Percentiles rank a stretch among this genome's conserved stretches.
phyloP scores from a whole-genome alignment of 2,329 filamentous ascomycete species.

The Ceratocystis albifundus region DNA sequence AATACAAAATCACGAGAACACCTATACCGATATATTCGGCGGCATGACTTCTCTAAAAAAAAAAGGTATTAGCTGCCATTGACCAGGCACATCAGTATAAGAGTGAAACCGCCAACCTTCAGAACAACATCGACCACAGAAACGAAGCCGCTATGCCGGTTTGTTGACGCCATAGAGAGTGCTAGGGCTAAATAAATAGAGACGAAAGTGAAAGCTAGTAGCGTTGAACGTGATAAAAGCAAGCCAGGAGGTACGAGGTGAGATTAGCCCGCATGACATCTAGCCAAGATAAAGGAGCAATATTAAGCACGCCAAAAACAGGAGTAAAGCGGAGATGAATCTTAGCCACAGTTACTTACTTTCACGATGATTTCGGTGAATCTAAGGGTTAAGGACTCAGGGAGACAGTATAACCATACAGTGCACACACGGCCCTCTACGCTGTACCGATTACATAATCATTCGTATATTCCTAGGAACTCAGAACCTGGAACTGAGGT shows the following conservation, averaged over 20 bases:
- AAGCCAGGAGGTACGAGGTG: no score
- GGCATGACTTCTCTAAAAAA: slow-evolving; percentile 60
- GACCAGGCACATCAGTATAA: not conserved
- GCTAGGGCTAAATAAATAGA: not conserved
- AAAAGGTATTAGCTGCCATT: not conserved
- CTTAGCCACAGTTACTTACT: no score
- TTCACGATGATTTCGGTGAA: no score
- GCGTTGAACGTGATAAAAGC: not conserved
- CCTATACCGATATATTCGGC: slow-evolving; percentile 75
- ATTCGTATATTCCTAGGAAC: rapidly evolving
- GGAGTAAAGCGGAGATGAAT: no score
- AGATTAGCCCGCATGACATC: no score
- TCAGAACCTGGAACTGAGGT: no score
- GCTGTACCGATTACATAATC: not conserved
- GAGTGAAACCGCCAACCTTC: not conserved
- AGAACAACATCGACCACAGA: not conserved
- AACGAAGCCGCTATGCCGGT: not conserved
- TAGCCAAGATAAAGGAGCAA: no score
- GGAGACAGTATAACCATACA: no score
- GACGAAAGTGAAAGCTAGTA: not conserved
- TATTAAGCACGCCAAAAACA: no score
- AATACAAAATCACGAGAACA: slow-evolving; percentile 56
- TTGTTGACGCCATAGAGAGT: not conserved
- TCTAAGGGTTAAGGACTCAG: not conserved
- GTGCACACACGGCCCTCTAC: not conserved